Evolutionary conservation across 306 rosid species (phyloP), one percentile per base, ranked within the genome.

Genomic region (Trifolium dubium): DNA sequence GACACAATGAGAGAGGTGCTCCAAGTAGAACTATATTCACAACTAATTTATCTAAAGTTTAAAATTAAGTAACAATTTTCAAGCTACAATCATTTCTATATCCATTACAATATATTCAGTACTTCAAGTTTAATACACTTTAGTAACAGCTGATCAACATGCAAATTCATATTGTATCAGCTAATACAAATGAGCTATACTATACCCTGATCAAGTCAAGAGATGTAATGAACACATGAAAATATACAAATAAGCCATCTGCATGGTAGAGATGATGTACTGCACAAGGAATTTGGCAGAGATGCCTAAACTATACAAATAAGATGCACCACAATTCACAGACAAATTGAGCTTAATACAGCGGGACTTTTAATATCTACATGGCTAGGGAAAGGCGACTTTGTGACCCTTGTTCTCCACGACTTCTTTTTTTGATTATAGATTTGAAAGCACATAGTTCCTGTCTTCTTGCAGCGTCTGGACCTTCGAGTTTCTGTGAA

Each of bases 361-460:
- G 91, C 84, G 8, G 40, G 40, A 46, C 76, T 79, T 59, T 76
- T 84, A 19, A 91, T 86, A 83, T 94, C 91, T 67, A 85, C 30
- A 40, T 67, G 73, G 73, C 64, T 41, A 13, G 71, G 61, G 88
- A 91, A 88, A 15, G 97, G 98, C 2, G 90, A 87, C 71, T 86
- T 86, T 6, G 92, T 79, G 32, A 72, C 40, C 13, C 89, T 73
- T 19, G 83, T 73, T 86, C 97, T 89, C 97, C 97, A 91, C 0
- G 82, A 53, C 89, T 83, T 94, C 90, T 73, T 82, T 85, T 77
- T 75, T 3, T 95, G 95, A 76, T 88, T 76, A 78, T 94, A 94
- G 73, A 94, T 89, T 80, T 88, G 98, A 75, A 91, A 79, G 89
- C 55, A 80, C 78, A 94, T 62, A 2, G 80, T 77, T 19, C 92